A percentile compares a stretch with the other conserved stretches of the same genome.
These are phyloP conservation scores for Eucalyptus regnans DNA, from an alignment of 345 rosid genomes.

Conservation along the genomic window DNA sequence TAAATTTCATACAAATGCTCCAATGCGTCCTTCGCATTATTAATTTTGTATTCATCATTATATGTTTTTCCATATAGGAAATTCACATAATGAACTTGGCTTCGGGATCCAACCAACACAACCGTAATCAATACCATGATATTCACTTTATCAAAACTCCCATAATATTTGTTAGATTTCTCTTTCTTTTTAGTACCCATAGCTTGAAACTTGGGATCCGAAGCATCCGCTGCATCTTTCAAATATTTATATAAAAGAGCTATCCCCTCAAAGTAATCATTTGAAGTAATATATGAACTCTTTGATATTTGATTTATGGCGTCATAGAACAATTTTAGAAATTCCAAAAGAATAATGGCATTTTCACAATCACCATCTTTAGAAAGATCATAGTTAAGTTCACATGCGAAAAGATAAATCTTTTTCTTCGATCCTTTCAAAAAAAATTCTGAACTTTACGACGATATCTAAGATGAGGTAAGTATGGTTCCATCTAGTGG, in stretches of 20 bases:
- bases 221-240: neutral
- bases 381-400: neutral
- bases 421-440: neutral
- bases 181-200: neutral
- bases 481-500: neutral
- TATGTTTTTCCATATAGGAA: neutral
- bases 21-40: rapidly evolving
- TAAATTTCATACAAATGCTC: neutral
- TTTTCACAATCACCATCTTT: neutral
- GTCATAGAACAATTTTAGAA: neutral
- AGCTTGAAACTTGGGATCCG: neutral
- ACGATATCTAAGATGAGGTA: neutral
- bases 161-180: neutral
- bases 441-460: too few species aligned
- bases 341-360: too few species aligned
- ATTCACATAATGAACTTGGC: neutral
- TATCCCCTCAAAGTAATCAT: too few species aligned
- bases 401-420: neutral
- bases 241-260: neutral
- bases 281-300: neutral
- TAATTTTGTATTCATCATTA: neutral
- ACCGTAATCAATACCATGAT: too few species aligned
- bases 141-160: neutral
- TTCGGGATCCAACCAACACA: neutral
- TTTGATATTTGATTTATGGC: neutral